Conservation (phyloP, 345 rosid genomes). For the Arabis alpina region DNA sequence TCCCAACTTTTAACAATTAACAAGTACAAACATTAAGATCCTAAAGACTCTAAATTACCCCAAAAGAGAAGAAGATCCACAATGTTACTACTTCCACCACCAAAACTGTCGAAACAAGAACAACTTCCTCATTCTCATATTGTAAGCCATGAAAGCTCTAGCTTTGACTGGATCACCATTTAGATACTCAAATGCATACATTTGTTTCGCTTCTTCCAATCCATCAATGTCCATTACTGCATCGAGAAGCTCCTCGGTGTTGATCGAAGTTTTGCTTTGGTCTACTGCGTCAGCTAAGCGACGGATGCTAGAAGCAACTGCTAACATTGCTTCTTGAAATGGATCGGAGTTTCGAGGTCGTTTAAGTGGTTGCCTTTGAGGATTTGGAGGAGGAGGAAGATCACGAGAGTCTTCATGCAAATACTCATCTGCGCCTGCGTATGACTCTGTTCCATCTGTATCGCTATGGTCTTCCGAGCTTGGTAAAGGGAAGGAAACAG, state of each 20-base stretch:
- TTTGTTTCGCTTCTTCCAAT: conserved; percentile 82
- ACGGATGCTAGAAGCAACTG: conserved; percentile 73
- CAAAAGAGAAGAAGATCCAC: conserved; percentile 1
- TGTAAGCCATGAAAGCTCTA: conserved; percentile 81
- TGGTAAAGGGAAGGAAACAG: conserved; percentile 62
- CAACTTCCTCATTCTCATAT: conserved; percentile 71
- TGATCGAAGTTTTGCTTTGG: conserved; percentile 52
- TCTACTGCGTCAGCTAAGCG: conserved; percentile 78
- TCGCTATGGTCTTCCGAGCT: conserved; percentile 70
- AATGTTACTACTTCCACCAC: conserved; percentile 71
- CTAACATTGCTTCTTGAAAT: conserved; percentile 73
- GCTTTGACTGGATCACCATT: conserved; percentile 88
- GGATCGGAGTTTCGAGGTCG: conserved; percentile 61
- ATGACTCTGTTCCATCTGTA: conserved; percentile 87
- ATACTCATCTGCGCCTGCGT: conserved; percentile 53
- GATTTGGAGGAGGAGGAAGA: conserved; percentile 52
- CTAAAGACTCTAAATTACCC: conserved; percentile 17
- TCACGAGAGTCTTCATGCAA: conserved; percentile 62
- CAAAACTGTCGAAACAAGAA: conserved; percentile 83
- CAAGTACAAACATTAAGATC: conserved; percentile 15
- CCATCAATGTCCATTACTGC: conserved; percentile 92
- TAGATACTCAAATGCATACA: conserved; percentile 88
- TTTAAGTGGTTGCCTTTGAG: conserved; percentile 61
- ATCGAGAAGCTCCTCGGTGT: conserved; percentile 63
- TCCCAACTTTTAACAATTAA: conserved; percentile 12